These are phyloP conservation scores for Talaromyces sp. DNA, from an alignment of 2,329 filamentous ascomycete species.

Conservation along the genomic window DNA sequence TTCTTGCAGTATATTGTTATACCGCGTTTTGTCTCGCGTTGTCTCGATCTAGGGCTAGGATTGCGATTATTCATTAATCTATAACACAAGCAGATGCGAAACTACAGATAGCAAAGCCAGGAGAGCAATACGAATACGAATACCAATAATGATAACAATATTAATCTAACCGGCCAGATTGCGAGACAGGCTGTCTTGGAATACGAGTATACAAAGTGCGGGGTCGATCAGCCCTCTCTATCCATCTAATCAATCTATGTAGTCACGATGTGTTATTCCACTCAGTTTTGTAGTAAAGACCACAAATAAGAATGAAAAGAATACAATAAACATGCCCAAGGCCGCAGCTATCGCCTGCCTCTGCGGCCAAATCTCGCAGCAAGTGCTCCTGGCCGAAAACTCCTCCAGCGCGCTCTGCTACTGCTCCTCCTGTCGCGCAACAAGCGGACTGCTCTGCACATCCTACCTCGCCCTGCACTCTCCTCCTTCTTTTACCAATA, in stretches of 20 bases:
- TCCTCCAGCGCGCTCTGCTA: slow-evolving; percentile 43
- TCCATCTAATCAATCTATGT: background rate
- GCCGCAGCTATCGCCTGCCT: slow-evolving; percentile 22
- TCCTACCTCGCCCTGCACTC: slow-evolving; percentile 40
- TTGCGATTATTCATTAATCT: too few species aligned
- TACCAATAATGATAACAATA: too few species aligned
- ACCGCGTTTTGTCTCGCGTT: too few species aligned
- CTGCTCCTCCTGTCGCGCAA: slow-evolving; percentile 47
- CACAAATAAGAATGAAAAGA: background rate
- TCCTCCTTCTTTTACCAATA: slow-evolving; percentile 16
- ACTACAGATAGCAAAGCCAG: too few species aligned
- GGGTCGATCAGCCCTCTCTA: background rate
- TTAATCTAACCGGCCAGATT: background rate
- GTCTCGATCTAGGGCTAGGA: too few species aligned
- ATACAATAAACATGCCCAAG: background rate
- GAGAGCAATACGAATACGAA: too few species aligned
- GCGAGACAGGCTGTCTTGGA: background rate
- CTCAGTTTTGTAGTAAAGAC: too few species aligned
- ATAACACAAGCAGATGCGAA: too few species aligned
- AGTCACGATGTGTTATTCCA: too few species aligned
- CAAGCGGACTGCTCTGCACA: slow-evolving; percentile 43
- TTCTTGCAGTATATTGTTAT: too few species aligned
- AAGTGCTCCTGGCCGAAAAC: slow-evolving; percentile 19
- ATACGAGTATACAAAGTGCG: background rate
- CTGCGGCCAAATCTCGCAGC: slow-evolving; percentile 21